A percentile compares a stretch with the other conserved stretches of the same genome.
Conservation (phyloP, 257 asterid genomes). For the Fraxinus quadrangulata region DNA sequence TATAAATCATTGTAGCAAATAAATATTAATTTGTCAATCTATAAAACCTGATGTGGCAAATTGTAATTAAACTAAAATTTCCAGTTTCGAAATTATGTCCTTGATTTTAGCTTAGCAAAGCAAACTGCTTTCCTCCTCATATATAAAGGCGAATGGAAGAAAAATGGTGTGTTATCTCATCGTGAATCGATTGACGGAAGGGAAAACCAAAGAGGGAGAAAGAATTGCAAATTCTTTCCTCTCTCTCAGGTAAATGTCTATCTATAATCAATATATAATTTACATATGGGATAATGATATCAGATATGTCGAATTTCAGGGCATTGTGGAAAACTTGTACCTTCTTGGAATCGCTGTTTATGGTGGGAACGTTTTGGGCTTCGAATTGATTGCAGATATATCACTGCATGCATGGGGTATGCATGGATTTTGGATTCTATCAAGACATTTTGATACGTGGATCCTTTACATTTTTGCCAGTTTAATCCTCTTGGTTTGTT, state of each 20-base stretch:
- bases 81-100: neutral
- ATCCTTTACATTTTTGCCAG: neutral
- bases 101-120: neutral
- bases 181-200: constrained; percentile 18
- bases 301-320: constrained; percentile 28
- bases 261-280: neutral
- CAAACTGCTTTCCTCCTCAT: neutral
- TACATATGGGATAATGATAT: neutral
- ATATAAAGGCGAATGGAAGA: neutral
- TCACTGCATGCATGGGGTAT: constrained; percentile 66
- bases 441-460: neutral
- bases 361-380: constrained; percentile 46
- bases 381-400: constrained; percentile 48
- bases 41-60: neutral
- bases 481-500: neutral
- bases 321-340: constrained; percentile 27
- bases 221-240: constrained; percentile 12
- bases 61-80: neutral
- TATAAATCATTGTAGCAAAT: too few species aligned
- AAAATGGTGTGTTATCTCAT: neutral
- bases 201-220: constrained; percentile 17
- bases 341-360: constrained; percentile 52
- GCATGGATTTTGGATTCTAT: constrained; percentile 20
- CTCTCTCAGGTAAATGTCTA: constrained; percentile 17
- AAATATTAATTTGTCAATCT: neutral